Evolutionary conservation across 2,329 filamentous ascomycete species (phyloP), one percentile per base, ranked within the genome.

Genomic region (Aspergillus sojae): DNA sequence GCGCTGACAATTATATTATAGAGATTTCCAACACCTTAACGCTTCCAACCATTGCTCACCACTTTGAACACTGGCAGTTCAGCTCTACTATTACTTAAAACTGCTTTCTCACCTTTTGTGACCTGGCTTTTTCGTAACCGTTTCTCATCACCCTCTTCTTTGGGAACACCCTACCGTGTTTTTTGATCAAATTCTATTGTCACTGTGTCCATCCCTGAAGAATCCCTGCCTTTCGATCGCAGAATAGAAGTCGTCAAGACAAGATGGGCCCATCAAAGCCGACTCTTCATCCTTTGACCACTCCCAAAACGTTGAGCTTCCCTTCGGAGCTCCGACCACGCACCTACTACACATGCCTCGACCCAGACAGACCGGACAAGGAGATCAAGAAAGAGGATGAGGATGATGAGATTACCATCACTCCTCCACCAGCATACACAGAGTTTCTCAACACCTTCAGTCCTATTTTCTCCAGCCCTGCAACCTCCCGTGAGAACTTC

Each of bases 401-500:
- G 64, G 79, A 84, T 48, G 78, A 86, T 63, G 89, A 89, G 81
- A 97, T 93, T 11, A 93, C 93, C 60, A 96, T 98, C 77, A 96
- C 91, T 59, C 94, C 94, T 60, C 94, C 94, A 2, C 84, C 87
- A 39, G 93, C 94, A 62, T 98, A 97, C 77, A 90, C 92, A 70
- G 93, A 97, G 73, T 97, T 97, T 74, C 88, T 98, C 66, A 94
- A 93, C 80, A 89, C 89, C 63, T 88, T 95, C 80, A 90, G 86
- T 14, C 86, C 86, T 0, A 82, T 89, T n/a, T 83, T 93, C 61
- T 86, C 88, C 74, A 93, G 89, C 67, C 91, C 91, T 11, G 79
- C 86, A 39, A 82, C 85, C 54, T 85, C 89, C 43, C 80, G 81
- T 57, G 81, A 81, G 62, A 84, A 84, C 70, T 85, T 86, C 67